Base-by-base conservation (phyloP, 2,329 filamentous ascomycete species). In the Botrytis fabae region DNA sequence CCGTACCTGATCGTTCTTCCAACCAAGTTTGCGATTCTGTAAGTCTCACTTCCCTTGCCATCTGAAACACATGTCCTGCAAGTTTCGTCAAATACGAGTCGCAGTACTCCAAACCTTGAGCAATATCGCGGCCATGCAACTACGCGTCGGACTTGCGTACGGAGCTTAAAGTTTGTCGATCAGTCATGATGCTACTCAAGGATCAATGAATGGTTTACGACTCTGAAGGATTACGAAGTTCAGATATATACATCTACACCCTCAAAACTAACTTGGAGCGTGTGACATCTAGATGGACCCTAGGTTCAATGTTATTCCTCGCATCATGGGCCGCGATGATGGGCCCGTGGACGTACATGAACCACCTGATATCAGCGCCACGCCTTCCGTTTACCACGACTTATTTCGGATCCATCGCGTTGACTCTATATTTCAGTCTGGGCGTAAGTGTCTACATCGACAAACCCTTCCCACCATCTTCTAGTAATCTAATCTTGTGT, bases 11-110 rank as follows among this genome's bases (percentile, higher is more conserved):
- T 93, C 77, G 83, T 94, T 77, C 91, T 88, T 81, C 95, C 95
- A 78, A 90, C 93, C 83, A 99, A 98, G 86, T 98, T 99, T 86
- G 95, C 95, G 72, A 94, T 97, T 77, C 83, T 98, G 96, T 98
- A 90, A 92, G 95, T 95, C 75, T 77, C 54, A 70, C 60, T 66
- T 57, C 68, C 75, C 71, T 76, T 73, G 69, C 69, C 57, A 42
- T 74, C 74, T 68, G 61, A 61, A 22, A 69, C 64, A 42, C 70
- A 59, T 54, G 44, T 70, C 62, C 51, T 75, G 73, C 69, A 64
- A 73, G 72, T 70, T 72, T 70, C 69, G 66, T 74, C 61, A 59
- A 73, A 70, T 70, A 70, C 42, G 65, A 73, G 74, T 75, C 77
- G 74, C 77, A 75, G 76, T n/a, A 28, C 73, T 66, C 75, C 70